These are phyloP conservation scores for Avena insularis DNA, from an alignment of 176 grass and related monocot genomes.

Conservation along the genomic window DNA sequence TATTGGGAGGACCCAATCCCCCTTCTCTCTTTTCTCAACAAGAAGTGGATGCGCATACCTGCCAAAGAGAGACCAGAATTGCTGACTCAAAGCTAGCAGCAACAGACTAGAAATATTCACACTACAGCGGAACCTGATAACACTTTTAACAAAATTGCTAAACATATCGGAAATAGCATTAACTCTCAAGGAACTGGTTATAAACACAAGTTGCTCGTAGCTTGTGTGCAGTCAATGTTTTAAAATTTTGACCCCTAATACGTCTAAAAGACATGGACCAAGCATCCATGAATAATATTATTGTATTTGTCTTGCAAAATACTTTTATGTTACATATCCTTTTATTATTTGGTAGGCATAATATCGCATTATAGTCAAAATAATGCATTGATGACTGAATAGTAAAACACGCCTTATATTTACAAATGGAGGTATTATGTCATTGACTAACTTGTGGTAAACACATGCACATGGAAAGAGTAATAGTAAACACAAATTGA, in stretches of 20 bases:
- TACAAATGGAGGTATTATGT: neutral
- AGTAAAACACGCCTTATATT: too few species aligned
- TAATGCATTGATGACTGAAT: too few species aligned
- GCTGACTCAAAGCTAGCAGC: conserved; percentile 11
- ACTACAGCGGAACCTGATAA: neutral
- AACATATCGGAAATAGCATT: neutral
- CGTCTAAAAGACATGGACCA: too few species aligned
- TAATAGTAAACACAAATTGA: neutral
- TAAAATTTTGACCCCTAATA: too few species aligned
- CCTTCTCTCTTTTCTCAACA: conserved; percentile 93
- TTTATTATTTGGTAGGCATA: too few species aligned
- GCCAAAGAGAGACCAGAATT: conserved; percentile 38
- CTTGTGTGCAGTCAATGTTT: too few species aligned
- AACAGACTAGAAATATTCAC: neutral
- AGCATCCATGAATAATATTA: too few species aligned
- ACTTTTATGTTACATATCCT: too few species aligned
- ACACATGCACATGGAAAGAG: neutral
- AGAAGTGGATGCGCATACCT: conserved; percentile 92
- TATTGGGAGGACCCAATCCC: conserved; percentile 87
- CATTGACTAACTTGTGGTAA: neutral
- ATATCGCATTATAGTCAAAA: too few species aligned
- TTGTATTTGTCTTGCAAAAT: too few species aligned
- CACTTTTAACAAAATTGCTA: neutral
- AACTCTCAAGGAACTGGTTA: too few species aligned
- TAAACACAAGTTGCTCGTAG: too few species aligned